A percentile compares a stretch with the other conserved stretches of the same genome.
Evolutionary conservation across 495 filamentous ascomycete species (phyloP).

Genomic region (Penicillium pancosmium): DNA sequence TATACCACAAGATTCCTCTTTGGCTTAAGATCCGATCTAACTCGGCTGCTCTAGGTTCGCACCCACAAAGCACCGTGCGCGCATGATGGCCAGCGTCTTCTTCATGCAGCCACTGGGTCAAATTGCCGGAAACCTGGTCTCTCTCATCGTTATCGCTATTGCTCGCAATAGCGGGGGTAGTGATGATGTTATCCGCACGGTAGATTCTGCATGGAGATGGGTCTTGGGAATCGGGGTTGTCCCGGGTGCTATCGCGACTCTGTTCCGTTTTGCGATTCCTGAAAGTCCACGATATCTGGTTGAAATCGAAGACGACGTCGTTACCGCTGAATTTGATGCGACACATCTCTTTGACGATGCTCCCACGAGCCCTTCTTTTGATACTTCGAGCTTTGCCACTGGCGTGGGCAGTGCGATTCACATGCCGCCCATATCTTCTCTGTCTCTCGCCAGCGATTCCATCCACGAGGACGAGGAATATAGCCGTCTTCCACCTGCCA

Average conservation of each 20-base stretch:
- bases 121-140: slow-evolving; percentile 59
- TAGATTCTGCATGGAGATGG: slow-evolving; percentile 60
- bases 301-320: slow-evolving; percentile 52
- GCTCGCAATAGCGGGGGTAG: slow-evolving; percentile 30
- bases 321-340: slow-evolving; percentile 50
- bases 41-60: slow-evolving; percentile 50
- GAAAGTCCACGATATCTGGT: slow-evolving; percentile 61
- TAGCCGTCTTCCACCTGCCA: slow-evolving; percentile 34
- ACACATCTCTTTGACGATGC: slow-evolving; percentile 41
- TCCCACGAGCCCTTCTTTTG: slow-evolving; percentile 16
- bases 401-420: slow-evolving; percentile 23
- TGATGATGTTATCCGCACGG: slow-evolving; percentile 38
- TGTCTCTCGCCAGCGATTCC: slow-evolving; percentile 35
- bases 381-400: slow-evolving; percentile 13
- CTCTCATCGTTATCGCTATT: slow-evolving; percentile 47
- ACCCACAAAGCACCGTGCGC: slow-evolving; percentile 57
- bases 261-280: slow-evolving; percentile 62
- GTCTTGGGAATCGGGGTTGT: slow-evolving; percentile 63
- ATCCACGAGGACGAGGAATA: slow-evolving; percentile 28
- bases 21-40: neutral
- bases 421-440: slow-evolving; percentile 24
- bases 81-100: slow-evolving; percentile 69
- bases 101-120: slow-evolving; percentile 69
- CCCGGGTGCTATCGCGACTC: slow-evolving; percentile 60
- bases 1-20: slow-evolving; percentile 9